phyloP scores from a whole-genome alignment of 495 filamentous ascomycete species.

The Trichoderma virens region DNA sequence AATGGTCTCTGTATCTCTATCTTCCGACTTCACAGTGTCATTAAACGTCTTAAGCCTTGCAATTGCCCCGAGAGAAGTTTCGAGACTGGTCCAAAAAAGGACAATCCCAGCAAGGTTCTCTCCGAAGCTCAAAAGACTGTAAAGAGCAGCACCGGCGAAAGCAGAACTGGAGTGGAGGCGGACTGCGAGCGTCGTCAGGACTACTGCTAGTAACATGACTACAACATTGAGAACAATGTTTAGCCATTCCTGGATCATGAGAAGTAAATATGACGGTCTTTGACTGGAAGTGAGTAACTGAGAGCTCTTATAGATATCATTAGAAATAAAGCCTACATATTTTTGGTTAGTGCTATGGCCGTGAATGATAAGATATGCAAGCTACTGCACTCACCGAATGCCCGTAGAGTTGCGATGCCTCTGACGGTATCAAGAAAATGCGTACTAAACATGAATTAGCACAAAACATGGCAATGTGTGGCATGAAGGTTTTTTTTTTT shows the following conservation, averaged over 20 bases:
- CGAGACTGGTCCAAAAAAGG: conserved; percentile 28
- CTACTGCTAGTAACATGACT: conserved; percentile 39
- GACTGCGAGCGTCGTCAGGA: conserved; percentile 41
- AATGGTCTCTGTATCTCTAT: conserved; percentile 31
- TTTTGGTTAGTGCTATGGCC: too few species aligned
- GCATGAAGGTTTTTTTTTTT: conserved; percentile 13
- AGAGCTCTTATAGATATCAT: conserved; percentile 35
- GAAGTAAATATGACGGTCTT: conserved; percentile 51
- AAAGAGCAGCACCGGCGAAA: conserved; percentile 46
- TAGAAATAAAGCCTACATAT: conserved; percentile 32
- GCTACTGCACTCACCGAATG: conserved; percentile 42
- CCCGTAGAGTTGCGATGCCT: conserved; percentile 45
- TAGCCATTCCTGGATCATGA: conserved; percentile 49
- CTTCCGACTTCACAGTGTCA: conserved; percentile 24
- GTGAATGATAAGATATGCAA: too few species aligned
- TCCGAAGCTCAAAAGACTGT: conserved; percentile 21
- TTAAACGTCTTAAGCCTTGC: conserved; percentile 41
- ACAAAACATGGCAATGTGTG: background rate
- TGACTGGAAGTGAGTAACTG: conserved; percentile 39
- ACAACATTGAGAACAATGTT: conserved; percentile 43
- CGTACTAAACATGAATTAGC: conserved; percentile 19
- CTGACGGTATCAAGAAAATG: conserved; percentile 47
- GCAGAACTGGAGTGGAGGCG: conserved; percentile 36
- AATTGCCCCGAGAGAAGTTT: conserved; percentile 47
- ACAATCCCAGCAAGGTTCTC: conserved; percentile 14